Evolutionary conservation across 2,329 filamentous ascomycete genomes (phyloP).

Genomic region (Paraphaeosphaeria sporulosa): DNA sequence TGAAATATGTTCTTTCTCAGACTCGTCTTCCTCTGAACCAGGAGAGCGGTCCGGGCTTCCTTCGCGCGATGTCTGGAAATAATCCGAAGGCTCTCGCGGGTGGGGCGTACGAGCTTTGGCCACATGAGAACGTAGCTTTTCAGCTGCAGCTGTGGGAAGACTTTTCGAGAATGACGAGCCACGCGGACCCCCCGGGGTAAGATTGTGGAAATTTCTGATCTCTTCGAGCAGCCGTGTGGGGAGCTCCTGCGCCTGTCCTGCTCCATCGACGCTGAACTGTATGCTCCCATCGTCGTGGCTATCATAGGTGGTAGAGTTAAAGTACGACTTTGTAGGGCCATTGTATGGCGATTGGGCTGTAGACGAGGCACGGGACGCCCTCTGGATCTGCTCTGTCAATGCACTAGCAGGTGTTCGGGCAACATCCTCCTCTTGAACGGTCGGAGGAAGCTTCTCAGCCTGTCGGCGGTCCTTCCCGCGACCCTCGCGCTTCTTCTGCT

Average conservation of each 20-base stretch:
- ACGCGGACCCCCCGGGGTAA: slow-evolving; percentile 56
- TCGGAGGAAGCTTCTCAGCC: slow-evolving; percentile 38
- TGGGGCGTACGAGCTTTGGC: slow-evolving; percentile 28
- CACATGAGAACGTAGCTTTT: slow-evolving; percentile 38
- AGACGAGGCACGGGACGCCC: slow-evolving; percentile 34
- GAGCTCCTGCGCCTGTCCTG: slow-evolving; percentile 37
- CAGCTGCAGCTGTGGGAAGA: slow-evolving; percentile 43
- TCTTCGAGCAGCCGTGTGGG: slow-evolving; percentile 63
- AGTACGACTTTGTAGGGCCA: slow-evolving; percentile 36
- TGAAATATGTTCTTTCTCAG: slow-evolving; percentile 85
- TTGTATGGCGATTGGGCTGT: slow-evolving; percentile 34
- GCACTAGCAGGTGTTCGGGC: slow-evolving; percentile 21
- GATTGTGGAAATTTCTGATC: slow-evolving; percentile 62
- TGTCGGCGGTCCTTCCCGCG: slow-evolving; percentile 48
- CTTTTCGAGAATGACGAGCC: slow-evolving; percentile 63
- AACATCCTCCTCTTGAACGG: slow-evolving; percentile 35
- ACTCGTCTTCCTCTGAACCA: slow-evolving; percentile 65
- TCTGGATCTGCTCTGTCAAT: slow-evolving; percentile 29
- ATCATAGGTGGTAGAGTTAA: slow-evolving; percentile 30
- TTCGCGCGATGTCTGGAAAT: slow-evolving; percentile 36
- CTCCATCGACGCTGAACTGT: slow-evolving; percentile 12
- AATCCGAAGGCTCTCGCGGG: slow-evolving; percentile 33
- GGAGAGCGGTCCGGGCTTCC: slow-evolving; percentile 34
- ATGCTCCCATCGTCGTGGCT: slow-evolving; percentile 16
- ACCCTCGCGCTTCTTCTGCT: slow-evolving; percentile 59